A percentile compares a stretch with the other conserved stretches of the same genome.
phyloP scores from a whole-genome alignment of 106 monocot genomes.

The Phalaenopsis equestris region DNA sequence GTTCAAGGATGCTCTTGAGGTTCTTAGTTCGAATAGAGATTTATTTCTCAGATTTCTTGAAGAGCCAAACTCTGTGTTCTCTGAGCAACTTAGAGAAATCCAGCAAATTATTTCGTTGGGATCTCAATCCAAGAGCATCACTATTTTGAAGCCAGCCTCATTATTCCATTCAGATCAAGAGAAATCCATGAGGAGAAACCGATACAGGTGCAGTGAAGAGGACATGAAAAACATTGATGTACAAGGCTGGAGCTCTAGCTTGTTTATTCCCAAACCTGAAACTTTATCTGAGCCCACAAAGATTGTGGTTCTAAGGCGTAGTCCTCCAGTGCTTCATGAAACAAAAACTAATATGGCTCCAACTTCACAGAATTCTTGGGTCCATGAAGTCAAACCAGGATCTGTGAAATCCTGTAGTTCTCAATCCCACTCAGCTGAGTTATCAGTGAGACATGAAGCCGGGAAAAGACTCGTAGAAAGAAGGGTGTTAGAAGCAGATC shows the following conservation, averaged over 20 bases:
- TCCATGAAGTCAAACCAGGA: slow-evolving; percentile 40
- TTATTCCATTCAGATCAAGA: background rate
- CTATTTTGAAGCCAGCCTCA: slow-evolving; percentile 43
- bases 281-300: slow-evolving; percentile 63
- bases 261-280: slow-evolving; percentile 22
- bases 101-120: slow-evolving; percentile 6
- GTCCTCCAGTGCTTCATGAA: slow-evolving; percentile 25
- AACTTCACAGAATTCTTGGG: slow-evolving; percentile 51
- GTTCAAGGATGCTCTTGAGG: slow-evolving; percentile 82
- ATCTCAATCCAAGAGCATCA: slow-evolving; percentile 35
- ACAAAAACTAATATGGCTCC: slow-evolving; percentile 22
- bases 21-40: slow-evolving; percentile 88
- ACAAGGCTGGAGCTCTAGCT: slow-evolving; percentile 12
- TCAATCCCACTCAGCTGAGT: slow-evolving; percentile 54
- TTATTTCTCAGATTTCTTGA: slow-evolving; percentile 81
- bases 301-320: slow-evolving; percentile 90
- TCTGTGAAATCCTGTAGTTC: slow-evolving; percentile 40
- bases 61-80: slow-evolving; percentile 73
- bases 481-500: slow-evolving; percentile 37
- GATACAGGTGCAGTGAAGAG: background rate
- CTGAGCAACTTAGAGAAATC: slow-evolving; percentile 33
- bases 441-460: slow-evolving; percentile 67
- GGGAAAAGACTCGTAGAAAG: slow-evolving; percentile 85
- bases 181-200: slow-evolving; percentile 6
- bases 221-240: slow-evolving; percentile 1